Conservation (phyloP, 2,329 filamentous ascomycete genomes). For the Coniochaeta hoffmannii region DNA sequence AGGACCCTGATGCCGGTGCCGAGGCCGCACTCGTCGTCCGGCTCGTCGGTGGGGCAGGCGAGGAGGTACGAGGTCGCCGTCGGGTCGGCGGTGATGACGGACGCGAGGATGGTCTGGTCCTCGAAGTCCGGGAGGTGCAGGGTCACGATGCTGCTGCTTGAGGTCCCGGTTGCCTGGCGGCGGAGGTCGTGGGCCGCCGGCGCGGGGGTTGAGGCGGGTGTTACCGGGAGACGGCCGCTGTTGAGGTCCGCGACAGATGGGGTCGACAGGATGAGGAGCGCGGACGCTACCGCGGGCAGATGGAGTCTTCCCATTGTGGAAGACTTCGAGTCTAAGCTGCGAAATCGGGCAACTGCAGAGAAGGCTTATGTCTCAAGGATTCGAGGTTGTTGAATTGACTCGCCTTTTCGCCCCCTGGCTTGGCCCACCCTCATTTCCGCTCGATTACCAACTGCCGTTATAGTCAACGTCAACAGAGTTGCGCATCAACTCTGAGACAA, state of each 20-base stretch:
- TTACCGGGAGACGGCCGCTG: conserved; percentile 1
- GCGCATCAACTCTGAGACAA: no score
- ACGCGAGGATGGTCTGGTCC: conserved; percentile 13
- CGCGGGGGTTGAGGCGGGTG: not conserved
- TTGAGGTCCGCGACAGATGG: conserved; percentile 2
- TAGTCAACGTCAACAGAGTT: no score
- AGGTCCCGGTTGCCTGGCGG: not conserved
- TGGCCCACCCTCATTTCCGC: no score
- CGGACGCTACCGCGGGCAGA: not conserved
- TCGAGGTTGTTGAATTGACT: no score
- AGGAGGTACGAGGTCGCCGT: conserved; percentile 15
- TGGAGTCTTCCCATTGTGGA: not conserved
- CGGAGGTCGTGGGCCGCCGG: not conserved
- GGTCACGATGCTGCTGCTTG: conserved; percentile 7
- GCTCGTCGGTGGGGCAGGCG: conserved; percentile 12
- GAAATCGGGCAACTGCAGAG: no score
- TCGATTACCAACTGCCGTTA: no score
- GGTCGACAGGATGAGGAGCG: conserved; percentile 2
- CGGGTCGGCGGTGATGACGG: conserved; percentile 15
- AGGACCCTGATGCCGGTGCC: conserved; percentile 10
- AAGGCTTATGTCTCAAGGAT: no score
- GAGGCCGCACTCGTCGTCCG: conserved; percentile 12
- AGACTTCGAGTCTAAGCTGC: not conserved
- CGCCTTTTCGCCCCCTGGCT: no score
- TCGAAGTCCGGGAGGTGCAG: conserved; percentile 11